Base-by-base conservation (phyloP, 495 filamentous ascomycete genomes). In the Penicillium nucicola region DNA sequence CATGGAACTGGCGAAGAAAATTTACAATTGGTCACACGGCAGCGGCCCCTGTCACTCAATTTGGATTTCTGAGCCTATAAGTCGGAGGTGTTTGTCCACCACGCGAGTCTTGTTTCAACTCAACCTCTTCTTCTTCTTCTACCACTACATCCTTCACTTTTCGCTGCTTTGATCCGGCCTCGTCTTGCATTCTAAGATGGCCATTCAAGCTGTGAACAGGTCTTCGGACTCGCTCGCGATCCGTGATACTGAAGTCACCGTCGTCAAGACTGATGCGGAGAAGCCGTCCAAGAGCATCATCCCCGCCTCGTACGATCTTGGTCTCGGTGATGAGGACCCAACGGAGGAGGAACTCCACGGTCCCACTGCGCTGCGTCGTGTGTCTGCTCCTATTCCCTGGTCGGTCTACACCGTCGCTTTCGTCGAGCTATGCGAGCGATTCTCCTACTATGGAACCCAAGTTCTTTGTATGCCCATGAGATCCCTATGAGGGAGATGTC, bases 401-500 rank as follows among this genome's bases (percentile, higher is more conserved):
- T 42, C 57, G 18, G 62, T 58, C n/a, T 57, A 58, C 18, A 53
- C 54, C 0, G 53, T 65, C 28, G 59, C 59, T 15, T 55, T 65
- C 25, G 58, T 65, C 38, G 58, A 65, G 39, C 48, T 65, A 17
- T 61, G 61, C 38, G 61, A 65, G 22, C 58, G 61, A 12, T 62
- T 65, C 48, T 59, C 58, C 1, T 65, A 65, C 52, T 66, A 63
- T 33, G 60, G 62, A 25, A 58, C 55, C 17, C 58, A 61, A 33
- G 55, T 56, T 6, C 20, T 60, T 32, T 60, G 53, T 56, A 53
- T 30, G 57, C 33, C 31, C 22, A 20, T 42, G 0, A n/a, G 0
- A 17, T 41, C 17, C 23, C 0, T 22, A 14, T 20, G 8, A 45
- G 6, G 5, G 6, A 10, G 12, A 11, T 9, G n/a, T 34, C 31